Conservation (phyloP, 2,329 filamentous ascomycete species). For the Pochonia chlamydosporia region DNA sequence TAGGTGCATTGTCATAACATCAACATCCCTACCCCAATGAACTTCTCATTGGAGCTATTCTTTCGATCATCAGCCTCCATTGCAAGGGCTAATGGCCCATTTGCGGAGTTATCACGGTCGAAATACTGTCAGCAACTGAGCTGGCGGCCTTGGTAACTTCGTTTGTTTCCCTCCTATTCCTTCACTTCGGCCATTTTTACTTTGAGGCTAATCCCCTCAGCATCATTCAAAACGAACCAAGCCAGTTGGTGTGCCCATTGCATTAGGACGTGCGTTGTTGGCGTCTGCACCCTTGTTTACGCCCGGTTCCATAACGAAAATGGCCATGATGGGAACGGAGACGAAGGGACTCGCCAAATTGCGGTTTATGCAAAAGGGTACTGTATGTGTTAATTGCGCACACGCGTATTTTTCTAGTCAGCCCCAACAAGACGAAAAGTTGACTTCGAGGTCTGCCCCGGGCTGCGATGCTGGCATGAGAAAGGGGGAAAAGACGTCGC, state of each 20-base stretch:
- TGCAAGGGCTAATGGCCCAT: no score
- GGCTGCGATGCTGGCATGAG: no score
- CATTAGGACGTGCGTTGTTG: conserved; percentile 1
- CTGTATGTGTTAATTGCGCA: no score
- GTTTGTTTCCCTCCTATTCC: not conserved
- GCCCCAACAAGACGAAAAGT: not conserved
- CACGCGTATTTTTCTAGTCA: not conserved
- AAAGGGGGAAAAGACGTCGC: no score
- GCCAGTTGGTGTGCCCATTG: not conserved
- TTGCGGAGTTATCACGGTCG: no score
- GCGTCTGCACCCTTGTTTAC: not conserved
- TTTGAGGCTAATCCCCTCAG: not conserved
- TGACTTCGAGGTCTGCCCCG: no score
- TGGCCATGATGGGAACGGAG: not conserved
- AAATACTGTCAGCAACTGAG: no score
- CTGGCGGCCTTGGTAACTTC: no score
- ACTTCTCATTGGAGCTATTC: not conserved
- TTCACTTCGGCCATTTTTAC: not conserved
- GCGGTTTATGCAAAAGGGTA: not conserved
- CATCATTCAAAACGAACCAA: not conserved
- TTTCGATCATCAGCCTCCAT: not conserved
- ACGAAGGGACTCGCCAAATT: conserved; percentile 2
- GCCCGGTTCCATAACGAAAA: no score
- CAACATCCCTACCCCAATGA: no score
- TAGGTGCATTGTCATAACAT: no score